Base-by-base conservation (phyloP, 2,329 filamentous ascomycete species). In the Diaporthe citri region DNA sequence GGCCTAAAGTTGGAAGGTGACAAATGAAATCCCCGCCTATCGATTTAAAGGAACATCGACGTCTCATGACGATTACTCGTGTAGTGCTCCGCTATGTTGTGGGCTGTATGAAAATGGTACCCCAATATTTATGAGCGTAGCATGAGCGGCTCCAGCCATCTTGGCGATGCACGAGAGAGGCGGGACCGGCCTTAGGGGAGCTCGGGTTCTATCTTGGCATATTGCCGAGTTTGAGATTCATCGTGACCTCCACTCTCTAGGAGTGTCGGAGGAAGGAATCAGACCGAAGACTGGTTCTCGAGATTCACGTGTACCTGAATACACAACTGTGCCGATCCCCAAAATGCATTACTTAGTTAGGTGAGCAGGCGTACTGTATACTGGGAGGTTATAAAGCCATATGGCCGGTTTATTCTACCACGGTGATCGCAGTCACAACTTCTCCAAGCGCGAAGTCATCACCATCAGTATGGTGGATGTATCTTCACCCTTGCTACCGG, bases 111-210 rank as follows among this genome's bases (percentile, higher is more conserved):
- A 13, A 52, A 25, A 48, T 48, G 20, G 20, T 48, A n/a, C 25
- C n/a, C 31, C 12, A 17, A 20, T 9, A 7, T 10, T 10, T 3
- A 36, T 67, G 4, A 20, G 4, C 6, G 20, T 1, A 43, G n/a
- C n/a, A n/a, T 67, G 31, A 67, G 41, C 62, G 62, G 46, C 62
- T 39, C 62, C 43, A 25, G 46, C 43, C 62, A 67, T 20, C 28
- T 51, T 36, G 12, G 43, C 20, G 43, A 34, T 6, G 12, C 22
- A 51, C 17, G 10, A 48, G 41, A n/a, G 41, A 46, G 41, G 59
- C 46, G 31, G 43, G 62, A 52, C 39, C 62, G 43, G 43, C 62
- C 22, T 39, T 17, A 5, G 7, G 43, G 17, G 43, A 36, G 4
- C 22, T 43, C 62, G 43, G 62, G 12, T 66, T 31, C 28, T 9